phyloP scores from a whole-genome alignment of 2,329 filamentous ascomycete genomes.

The Conoideocrella luteorostrata region DNA sequence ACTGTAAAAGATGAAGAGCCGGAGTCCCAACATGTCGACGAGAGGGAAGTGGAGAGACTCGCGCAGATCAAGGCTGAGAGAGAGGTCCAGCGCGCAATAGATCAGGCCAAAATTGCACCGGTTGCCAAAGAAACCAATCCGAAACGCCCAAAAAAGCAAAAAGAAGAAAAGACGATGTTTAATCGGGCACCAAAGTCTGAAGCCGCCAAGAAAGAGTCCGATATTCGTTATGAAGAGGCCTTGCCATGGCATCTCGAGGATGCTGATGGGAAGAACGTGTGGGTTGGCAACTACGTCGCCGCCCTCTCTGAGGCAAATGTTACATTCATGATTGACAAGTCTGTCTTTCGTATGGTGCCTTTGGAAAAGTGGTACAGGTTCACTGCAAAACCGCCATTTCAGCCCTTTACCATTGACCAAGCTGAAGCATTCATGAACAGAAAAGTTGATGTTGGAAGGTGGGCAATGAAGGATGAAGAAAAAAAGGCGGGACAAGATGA shows the following conservation, averaged over 20 bases:
- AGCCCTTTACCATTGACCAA: conserved; percentile 72
- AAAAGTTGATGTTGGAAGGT: conserved; percentile 69
- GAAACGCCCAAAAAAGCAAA: conserved; percentile 55
- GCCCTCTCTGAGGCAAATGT: conserved; percentile 82
- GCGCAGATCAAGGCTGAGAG: conserved; percentile 71
- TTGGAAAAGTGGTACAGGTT: conserved; percentile 96
- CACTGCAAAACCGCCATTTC: conserved; percentile 71
- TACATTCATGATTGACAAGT: conserved; percentile 64
- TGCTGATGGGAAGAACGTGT: conserved; percentile 89
- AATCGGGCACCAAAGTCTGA: conserved; percentile 74
- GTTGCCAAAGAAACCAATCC: conserved; percentile 53
- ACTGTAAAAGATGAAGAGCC: conserved; percentile 54
- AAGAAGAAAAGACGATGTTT: conserved; percentile 80
- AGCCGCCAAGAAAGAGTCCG: conserved; percentile 68
- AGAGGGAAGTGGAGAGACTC: conserved; percentile 54
- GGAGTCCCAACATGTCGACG: conserved; percentile 39
- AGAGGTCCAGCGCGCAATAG: conserved; percentile 78
- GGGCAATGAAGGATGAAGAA: conserved; percentile 67
- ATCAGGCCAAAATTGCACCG: conserved; percentile 89
- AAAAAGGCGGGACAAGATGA: conserved; percentile 50
- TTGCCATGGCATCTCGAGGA: conserved; percentile 96
- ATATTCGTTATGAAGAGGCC: conserved; percentile 85
- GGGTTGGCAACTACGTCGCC: conserved; percentile 86
- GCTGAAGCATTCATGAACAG: conserved; percentile 78
- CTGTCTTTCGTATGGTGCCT: conserved; percentile 76